These are phyloP conservation scores for Colletotrichum sojae DNA, from an alignment of 2,329 filamentous ascomycete genomes.

Conservation along the genomic window DNA sequence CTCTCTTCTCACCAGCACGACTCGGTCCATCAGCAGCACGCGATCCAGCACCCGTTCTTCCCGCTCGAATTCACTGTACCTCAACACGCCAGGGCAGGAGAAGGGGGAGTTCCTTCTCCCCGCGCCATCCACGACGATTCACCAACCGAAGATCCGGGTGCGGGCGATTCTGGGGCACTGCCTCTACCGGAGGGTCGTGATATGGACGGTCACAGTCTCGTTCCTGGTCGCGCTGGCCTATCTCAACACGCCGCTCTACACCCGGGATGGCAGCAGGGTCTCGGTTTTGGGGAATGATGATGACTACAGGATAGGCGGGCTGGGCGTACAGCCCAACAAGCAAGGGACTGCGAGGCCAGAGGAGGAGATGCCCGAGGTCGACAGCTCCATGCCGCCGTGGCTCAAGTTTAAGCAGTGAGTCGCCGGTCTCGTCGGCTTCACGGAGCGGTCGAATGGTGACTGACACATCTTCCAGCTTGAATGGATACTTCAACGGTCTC, in stretches of 20 bases:
- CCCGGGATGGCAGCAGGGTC: conserved; percentile 42
- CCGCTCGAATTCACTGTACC: conserved; percentile 39
- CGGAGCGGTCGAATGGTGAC: conserved; percentile 34
- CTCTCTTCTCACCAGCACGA: conserved; percentile 40
- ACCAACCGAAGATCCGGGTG: conserved; percentile 55
- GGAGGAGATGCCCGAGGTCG: conserved; percentile 51
- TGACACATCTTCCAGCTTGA: conserved; percentile 69
- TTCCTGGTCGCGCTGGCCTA: conserved; percentile 58
- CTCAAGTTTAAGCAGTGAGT: conserved; percentile 60
- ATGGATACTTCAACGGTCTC: conserved; percentile 85
- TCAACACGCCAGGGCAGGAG: conserved; percentile 29
- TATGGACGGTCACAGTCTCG: conserved; percentile 63
- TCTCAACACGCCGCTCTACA: conserved; percentile 50
- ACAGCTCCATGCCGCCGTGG: conserved; percentile 54
- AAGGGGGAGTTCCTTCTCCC: conserved; percentile 40
- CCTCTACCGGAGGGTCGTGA: conserved; percentile 65
- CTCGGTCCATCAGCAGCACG: conserved; percentile 39
- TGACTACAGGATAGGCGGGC: conserved; percentile 35
- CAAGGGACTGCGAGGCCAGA: conserved; percentile 51
- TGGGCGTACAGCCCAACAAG: conserved; percentile 35
- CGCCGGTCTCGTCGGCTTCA: background rate
- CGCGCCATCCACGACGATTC: conserved; percentile 38
- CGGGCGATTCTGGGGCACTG: conserved; percentile 65
- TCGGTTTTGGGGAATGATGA: conserved; percentile 33
- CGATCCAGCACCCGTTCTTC: conserved; percentile 41